Evolutionary conservation across 495 filamentous ascomycete genomes (phyloP).

Genomic region (Talaromyces nanjingensis): DNA sequence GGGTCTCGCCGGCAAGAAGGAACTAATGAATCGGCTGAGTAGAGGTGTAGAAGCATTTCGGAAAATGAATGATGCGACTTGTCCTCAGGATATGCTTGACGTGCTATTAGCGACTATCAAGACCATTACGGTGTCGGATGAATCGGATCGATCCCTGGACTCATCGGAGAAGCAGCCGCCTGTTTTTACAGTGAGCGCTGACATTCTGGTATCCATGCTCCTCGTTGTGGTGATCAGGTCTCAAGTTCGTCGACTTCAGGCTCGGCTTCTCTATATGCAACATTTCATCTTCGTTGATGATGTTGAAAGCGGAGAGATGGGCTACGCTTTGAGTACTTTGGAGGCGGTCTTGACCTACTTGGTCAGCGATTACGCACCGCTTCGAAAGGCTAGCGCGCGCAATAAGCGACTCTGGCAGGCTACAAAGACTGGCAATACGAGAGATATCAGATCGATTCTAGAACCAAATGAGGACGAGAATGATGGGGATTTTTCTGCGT

Average conservation of each 20-base stretch:
- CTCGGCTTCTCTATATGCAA: slow-evolving; percentile 83
- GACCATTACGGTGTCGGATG: slow-evolving; percentile 54
- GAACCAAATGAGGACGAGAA: slow-evolving; percentile 56
- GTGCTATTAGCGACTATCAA: slow-evolving; percentile 84
- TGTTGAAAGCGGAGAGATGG: slow-evolving; percentile 93
- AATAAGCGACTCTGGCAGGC: slow-evolving; percentile 90
- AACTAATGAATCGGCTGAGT: slow-evolving; percentile 61
- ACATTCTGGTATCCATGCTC: slow-evolving; percentile 88
- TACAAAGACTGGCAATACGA: slow-evolving; percentile 63
- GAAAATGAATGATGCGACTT: slow-evolving; percentile 74
- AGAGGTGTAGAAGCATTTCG: slow-evolving; percentile 84
- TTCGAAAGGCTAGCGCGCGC: slow-evolving; percentile 74
- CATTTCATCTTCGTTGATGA: slow-evolving; percentile 96
- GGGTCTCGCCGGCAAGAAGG: slow-evolving; percentile 62
- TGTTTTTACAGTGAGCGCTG: slow-evolving; percentile 83
- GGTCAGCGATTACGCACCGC: slow-evolving; percentile 67
- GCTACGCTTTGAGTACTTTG: slow-evolving; percentile 93
- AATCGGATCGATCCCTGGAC: slow-evolving; percentile 18
- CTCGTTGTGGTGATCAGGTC: slow-evolving; percentile 90
- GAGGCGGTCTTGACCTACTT: slow-evolving; percentile 94
- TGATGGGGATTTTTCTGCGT: slow-evolving; percentile 17
- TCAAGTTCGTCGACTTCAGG: slow-evolving; percentile 81
- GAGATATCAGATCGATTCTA: slow-evolving; percentile 70
- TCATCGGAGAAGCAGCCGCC: slow-evolving; percentile 51
- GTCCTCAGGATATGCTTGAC: slow-evolving; percentile 92